These are phyloP conservation scores for Larix sibirica DNA, from an alignment of 83 land plant genomes.

Conservation along the genomic window DNA sequence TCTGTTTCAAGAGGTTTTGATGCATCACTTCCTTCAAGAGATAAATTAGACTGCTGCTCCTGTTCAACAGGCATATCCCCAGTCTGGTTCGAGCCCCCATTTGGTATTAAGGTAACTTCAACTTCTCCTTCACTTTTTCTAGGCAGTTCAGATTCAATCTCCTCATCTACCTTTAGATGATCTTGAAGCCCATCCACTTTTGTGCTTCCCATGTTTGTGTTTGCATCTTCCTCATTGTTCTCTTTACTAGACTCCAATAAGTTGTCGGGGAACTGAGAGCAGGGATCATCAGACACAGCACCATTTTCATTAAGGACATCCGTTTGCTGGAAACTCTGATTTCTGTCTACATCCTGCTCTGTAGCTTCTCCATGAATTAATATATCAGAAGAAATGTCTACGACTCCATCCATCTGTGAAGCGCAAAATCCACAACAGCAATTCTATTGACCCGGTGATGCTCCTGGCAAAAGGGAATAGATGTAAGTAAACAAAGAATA, in stretches of 20 bases:
- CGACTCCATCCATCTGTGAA: constrained; percentile 9
- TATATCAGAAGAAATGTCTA: not conserved
- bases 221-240: not conserved
- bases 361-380: not conserved
- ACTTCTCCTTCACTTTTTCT: not conserved
- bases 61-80: not conserved
- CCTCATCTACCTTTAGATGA: not conserved
- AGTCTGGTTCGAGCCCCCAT: not conserved
- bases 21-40: constrained; percentile 2
- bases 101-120: not conserved
- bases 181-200: constrained; percentile 1
- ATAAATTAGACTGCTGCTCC: not conserved
- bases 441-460: not conserved
- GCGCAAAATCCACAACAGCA: not conserved
- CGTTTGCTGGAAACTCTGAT: not conserved
- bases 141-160: not conserved
- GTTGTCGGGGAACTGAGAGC: not conserved
- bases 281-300: not conserved
- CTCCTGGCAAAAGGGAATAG: not conserved
- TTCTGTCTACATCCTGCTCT: not conserved
- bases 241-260: not conserved
- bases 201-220: not conserved
- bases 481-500: not conserved
- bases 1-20: not conserved
- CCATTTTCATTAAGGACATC: not conserved